These are phyloP conservation scores for Neobulgaria alba DNA, from an alignment of 2,329 filamentous ascomycete species.

Conservation along the genomic window DNA sequence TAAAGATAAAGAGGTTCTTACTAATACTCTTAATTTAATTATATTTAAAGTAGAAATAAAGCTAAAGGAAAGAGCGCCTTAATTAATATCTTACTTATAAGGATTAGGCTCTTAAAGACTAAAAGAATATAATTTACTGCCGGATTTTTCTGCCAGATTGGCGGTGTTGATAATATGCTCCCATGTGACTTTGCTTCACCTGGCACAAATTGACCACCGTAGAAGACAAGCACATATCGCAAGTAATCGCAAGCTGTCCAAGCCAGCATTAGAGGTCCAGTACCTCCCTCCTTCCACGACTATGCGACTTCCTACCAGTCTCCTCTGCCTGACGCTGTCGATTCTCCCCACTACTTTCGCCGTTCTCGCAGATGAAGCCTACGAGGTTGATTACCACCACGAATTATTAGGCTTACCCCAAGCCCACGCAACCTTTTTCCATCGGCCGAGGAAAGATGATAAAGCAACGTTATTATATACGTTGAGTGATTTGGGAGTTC, in stretches of 20 bases:
- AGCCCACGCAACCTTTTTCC: conserved; percentile 85
- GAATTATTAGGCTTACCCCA: conserved; percentile 78
- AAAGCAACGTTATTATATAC: conserved; percentile 89
- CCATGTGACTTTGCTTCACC: too few species aligned
- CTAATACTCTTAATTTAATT: too few species aligned
- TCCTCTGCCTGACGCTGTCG: conserved; percentile 24
- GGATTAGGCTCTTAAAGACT: too few species aligned
- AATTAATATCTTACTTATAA: too few species aligned
- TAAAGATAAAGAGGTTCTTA: too few species aligned
- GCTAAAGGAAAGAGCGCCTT: too few species aligned
- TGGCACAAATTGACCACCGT: too few species aligned
- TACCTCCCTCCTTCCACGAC: not conserved
- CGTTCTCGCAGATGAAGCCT: conserved; percentile 85
- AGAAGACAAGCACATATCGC: too few species aligned
- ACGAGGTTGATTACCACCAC: conserved; percentile 87
- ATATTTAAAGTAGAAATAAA: too few species aligned
- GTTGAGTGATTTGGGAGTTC: conserved; percentile 70
- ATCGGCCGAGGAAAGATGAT: conserved; percentile 71
- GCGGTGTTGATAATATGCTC: too few species aligned
- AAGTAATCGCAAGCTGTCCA: not conserved
- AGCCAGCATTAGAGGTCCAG: not conserved
- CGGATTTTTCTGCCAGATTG: too few species aligned
- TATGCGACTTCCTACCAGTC: conserved; percentile 25
- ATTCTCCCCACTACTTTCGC: conserved; percentile 36
- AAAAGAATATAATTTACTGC: too few species aligned